phyloP scores from a whole-genome alignment of 1,139 yeast species.

The Hemisphaericaspora subhashii region DNA sequence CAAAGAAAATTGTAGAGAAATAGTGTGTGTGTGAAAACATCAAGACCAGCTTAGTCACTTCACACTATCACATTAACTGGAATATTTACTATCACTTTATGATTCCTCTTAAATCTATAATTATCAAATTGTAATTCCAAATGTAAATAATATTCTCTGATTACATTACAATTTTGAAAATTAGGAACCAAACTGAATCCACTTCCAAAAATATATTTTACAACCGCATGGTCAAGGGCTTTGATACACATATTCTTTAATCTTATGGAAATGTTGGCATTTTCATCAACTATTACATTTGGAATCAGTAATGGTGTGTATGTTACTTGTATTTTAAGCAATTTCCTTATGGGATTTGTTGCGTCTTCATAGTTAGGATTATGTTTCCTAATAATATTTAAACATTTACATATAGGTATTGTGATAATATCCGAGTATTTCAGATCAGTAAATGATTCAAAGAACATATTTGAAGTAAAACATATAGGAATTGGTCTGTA shows the following conservation, averaged over 20 bases:
- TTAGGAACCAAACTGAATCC: conserved; percentile 33
- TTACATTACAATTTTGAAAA: conserved; percentile 35
- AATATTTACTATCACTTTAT: conserved; percentile 7
- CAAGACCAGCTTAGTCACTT: no score
- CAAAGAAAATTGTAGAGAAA: neutral
- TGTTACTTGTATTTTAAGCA: conserved; percentile 25
- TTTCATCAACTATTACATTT: conserved; percentile 11
- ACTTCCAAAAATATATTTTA: conserved; percentile 9
- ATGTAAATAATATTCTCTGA: conserved; percentile 34
- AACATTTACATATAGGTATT: conserved; percentile 20
- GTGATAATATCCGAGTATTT: conserved; percentile 22
- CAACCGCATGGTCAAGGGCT: conserved; percentile 6
- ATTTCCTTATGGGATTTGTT: conserved; percentile 20
- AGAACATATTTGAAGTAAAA: conserved; percentile 36
- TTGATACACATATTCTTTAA: conserved; percentile 8
- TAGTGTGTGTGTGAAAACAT: no score
- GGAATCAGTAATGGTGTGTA: conserved; percentile 22
- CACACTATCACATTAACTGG: conserved; percentile 6
- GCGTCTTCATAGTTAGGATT: conserved; percentile 18
- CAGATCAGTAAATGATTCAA: conserved; percentile 20
- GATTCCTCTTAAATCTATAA: neutral
- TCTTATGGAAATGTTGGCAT: conserved; percentile 3
- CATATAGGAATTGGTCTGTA: conserved; percentile 37
- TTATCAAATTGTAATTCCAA: conserved; percentile 22
- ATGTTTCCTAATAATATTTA: conserved; percentile 18